Evolutionary conservation across 768 basidiomycete genomes (phyloP).

Genomic region (Psilocybe sp.): DNA sequence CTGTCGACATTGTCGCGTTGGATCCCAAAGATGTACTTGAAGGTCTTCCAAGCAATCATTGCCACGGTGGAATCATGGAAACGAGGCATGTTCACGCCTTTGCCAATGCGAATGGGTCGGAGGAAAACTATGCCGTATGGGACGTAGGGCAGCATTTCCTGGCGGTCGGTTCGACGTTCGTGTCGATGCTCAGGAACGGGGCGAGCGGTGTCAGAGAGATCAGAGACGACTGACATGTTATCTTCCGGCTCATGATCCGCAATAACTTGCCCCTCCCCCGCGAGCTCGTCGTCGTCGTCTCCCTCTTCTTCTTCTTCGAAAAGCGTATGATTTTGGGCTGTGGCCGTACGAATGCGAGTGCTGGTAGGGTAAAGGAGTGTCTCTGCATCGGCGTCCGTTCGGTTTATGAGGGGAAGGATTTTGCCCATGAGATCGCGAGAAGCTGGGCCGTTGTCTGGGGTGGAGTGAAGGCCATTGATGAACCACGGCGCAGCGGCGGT

Average conservation of each 20-base stretch:
- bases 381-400: slow-evolving; percentile 6
- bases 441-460: slow-evolving; percentile 18
- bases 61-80: not conserved
- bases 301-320: slow-evolving; percentile 1
- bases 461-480: slow-evolving; percentile 23
- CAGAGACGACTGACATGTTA: not conserved
- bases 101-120: slow-evolving; percentile 4
- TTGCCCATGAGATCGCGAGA: slow-evolving; percentile 16
- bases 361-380: slow-evolving; percentile 12
- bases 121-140: slow-evolving; percentile 10
- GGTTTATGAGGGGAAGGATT: slow-evolving; percentile 17
- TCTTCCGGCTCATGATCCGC: not conserved
- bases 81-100: slow-evolving; percentile 7
- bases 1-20: slow-evolving; percentile 1
- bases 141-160: not conserved
- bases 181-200: not conserved
- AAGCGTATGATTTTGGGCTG: too few species aligned
- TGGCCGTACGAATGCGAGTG: not conserved
- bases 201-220: not conserved
- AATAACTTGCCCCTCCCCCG: not conserved
- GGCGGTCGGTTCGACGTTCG: not conserved
- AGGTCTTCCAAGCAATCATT: slow-evolving; percentile 1
- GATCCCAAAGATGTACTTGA: slow-evolving; percentile 12
- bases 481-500: slow-evolving; percentile 20
- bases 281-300: slow-evolving; percentile 1